Evolutionary conservation across 2,329 filamentous ascomycete species (phyloP), one percentile per base, ranked within the genome.

Genomic region (Ciborinia camelliae): DNA sequence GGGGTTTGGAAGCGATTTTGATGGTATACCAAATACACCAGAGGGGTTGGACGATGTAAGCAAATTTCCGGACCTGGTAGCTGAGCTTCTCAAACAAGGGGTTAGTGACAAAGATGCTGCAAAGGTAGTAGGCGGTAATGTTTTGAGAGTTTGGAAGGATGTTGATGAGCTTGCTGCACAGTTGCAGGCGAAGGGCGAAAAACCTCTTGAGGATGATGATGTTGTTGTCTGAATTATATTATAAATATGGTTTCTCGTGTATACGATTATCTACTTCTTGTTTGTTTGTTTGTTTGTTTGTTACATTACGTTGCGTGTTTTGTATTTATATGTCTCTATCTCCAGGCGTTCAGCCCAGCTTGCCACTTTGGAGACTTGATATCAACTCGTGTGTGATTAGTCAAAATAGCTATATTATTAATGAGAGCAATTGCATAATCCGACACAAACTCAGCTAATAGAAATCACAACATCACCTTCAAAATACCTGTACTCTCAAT

Each of bases 1-100:
- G 20, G 94, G 93, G 0, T 77, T 97, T 23, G 94, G 94, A 0
- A 92, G 90, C 61, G 94, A 98, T 75, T 97, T 93, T 75, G 93
- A 97, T 75, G 94, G 86, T 10, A 93, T 93, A 64, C 73, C 75
- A 1, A 75, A 71, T 0, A 87, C 87, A 5, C 92, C 93, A 0
- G 75, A 79, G 62, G 94, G 93, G 0, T 77, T 98, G 55, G 91
- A 95, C 45, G 92, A 97, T 75, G 92, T 97, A 8, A 87, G 88
- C 57, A 91, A 91, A 74, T 96, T 89, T 72, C 93, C 92, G 0
- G 85, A 88, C 64, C 78, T 97, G 52, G 84, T 97, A 10, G 86
- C 85, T 4, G 90, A 92, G 76, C 77, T 97, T 65, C 78, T 97
- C 69, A 81, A 81, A 57, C 83, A 88, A 48, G 92, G 91, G 0